Evolutionary conservation across 2,329 filamentous ascomycete species (phyloP).

Genomic region (Xylariales sp.): DNA sequence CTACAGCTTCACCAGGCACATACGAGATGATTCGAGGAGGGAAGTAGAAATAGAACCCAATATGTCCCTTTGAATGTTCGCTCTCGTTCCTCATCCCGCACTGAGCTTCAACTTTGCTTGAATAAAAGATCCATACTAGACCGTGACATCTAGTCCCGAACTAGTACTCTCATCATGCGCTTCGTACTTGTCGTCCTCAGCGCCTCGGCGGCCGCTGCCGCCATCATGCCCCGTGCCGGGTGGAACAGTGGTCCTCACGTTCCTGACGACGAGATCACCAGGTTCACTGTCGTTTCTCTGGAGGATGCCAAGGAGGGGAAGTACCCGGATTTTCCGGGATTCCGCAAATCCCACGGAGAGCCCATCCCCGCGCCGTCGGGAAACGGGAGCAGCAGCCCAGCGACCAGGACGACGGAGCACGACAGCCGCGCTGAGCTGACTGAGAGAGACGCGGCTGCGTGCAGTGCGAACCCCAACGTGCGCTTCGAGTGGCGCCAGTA

Average conservation of each 20-base stretch:
- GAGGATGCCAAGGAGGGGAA: conserved; percentile 2
- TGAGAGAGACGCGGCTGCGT: neutral
- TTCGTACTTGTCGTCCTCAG: neutral
- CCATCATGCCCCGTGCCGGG: neutral
- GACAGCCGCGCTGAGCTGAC: too few species aligned
- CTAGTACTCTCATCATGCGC: too few species aligned
- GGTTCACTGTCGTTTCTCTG: neutral
- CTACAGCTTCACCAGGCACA: too few species aligned
- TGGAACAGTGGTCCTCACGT: neutral
- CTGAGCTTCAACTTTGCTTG: too few species aligned
- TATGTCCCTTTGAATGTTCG: too few species aligned
- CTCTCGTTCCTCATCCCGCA: too few species aligned
- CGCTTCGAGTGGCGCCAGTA: conserved; percentile 27
- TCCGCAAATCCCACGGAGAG: neutral
- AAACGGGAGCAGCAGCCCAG: neutral
- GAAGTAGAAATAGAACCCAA: too few species aligned
- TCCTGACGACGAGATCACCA: neutral
- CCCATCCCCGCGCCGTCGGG: neutral
- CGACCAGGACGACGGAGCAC: neutral
- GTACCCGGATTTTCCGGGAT: too few species aligned
- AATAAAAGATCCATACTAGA: too few species aligned
- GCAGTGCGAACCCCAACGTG: conserved; percentile 19
- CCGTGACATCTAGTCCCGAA: too few species aligned
- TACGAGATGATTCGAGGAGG: too few species aligned
- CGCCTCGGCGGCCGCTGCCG: neutral